Percentiles rank a stretch among this genome's conserved stretches.
Conservation (phyloP, 2,329 filamentous ascomycete species). For the Arthrobotrys iridis region DNA sequence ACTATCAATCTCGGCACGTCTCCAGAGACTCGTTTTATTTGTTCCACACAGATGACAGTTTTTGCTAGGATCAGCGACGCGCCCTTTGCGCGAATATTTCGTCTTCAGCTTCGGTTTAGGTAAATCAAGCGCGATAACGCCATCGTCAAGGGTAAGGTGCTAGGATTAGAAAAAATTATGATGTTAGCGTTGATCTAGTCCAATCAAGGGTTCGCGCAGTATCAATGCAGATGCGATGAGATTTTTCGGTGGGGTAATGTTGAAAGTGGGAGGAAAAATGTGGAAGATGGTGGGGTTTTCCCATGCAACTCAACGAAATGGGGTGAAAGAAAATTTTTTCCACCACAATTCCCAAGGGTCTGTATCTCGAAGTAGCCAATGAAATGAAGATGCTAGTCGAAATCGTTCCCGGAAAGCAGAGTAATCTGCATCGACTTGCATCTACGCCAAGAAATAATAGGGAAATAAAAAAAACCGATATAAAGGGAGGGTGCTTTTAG, state of each 20-base stretch:
- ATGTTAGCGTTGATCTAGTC: conserved; percentile 40
- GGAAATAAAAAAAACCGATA: conserved; percentile 39
- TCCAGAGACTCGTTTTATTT: conserved; percentile 58
- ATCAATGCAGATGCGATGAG: conserved; percentile 17
- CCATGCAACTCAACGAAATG: conserved; percentile 51
- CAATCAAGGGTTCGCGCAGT: conserved; percentile 33
- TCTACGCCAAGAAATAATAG: conserved; percentile 54
- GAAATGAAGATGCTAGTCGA: conserved; percentile 50
- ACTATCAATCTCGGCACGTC: conserved; percentile 58
- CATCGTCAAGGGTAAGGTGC: conserved; percentile 49
- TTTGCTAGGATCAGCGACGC: conserved; percentile 58
- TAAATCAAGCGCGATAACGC: conserved; percentile 51
- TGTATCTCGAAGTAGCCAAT: conserved; percentile 47
- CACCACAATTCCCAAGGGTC: conserved; percentile 31
- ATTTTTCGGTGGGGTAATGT: conserved; percentile 42
- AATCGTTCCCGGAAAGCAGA: conserved; percentile 25
- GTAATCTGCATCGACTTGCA: conserved; percentile 32
- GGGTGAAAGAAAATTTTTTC: conserved; percentile 43
- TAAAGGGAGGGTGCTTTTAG: conserved; percentile 48
- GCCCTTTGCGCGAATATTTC: conserved; percentile 57
- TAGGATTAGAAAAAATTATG: conserved; percentile 31
- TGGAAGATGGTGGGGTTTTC: conserved; percentile 32
- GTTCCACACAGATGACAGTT: conserved; percentile 58
- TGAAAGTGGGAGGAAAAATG: conserved; percentile 11
- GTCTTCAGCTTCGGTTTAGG: conserved; percentile 55